Evolutionary conservation across 2,329 filamentous ascomycete genomes (phyloP).

Genomic region (Alternaria postmessia): DNA sequence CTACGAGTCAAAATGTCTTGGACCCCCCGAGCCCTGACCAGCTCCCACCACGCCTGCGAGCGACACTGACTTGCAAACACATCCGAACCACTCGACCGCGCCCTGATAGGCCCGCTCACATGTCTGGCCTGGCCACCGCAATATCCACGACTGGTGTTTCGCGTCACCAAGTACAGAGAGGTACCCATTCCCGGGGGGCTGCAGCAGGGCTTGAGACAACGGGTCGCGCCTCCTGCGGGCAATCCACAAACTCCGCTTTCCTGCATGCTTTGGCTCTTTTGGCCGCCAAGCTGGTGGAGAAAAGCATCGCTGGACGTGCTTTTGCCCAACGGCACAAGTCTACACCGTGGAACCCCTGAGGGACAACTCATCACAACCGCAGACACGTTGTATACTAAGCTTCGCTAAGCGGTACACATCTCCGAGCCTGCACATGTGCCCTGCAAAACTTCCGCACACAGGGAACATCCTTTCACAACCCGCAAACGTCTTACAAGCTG

Average conservation of each 20-base stretch:
- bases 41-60: not conserved
- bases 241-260: constrained; percentile 11
- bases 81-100: too few relatives aligned
- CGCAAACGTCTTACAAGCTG: not conserved
- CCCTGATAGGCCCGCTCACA: not conserved
- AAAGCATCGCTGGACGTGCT: not conserved
- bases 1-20: constrained; percentile 16
- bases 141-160: not conserved
- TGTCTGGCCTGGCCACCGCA: not conserved
- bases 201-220: constrained; percentile 11
- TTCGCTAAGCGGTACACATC: not conserved
- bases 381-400: not conserved
- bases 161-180: not conserved
- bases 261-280: constrained; percentile 7
- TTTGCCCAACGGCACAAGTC: not conserved
- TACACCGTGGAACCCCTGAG: not conserved
- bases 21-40: not conserved
- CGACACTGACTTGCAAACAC: too few relatives aligned
- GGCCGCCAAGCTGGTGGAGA: not conserved
- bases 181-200: not conserved
- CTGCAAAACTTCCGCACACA: not conserved
- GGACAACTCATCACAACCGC: not conserved
- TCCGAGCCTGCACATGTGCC: not conserved
- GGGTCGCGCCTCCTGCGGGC: constrained; percentile 9
- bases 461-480: not conserved